These are phyloP conservation scores for Taphrina deformans DNA, from an alignment of 1,139 yeast genomes.

Conservation along the genomic window DNA sequence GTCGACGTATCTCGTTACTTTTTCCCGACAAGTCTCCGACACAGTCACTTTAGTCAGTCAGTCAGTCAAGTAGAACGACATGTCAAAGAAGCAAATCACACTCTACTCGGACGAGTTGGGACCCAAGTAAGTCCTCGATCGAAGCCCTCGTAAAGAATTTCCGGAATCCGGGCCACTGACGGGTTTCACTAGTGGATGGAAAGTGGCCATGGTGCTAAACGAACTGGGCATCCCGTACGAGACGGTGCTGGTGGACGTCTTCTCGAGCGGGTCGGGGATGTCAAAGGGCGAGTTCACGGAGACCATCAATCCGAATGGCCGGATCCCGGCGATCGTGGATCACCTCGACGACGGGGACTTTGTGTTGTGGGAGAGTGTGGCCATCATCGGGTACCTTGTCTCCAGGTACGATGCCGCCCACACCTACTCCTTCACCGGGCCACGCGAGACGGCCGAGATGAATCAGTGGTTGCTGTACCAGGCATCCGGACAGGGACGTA, in stretches of 20 bases:
- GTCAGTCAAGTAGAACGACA: too few relatives aligned
- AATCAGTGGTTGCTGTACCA: slow-evolving; percentile 1
- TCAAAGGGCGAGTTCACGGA: not conserved
- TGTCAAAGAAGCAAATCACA: slow-evolving; percentile 1
- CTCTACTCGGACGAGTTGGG: slow-evolving; percentile 13
- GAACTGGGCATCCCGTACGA: slow-evolving; percentile 8
- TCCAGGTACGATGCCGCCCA: slow-evolving; percentile 7
- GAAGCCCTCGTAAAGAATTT: too few relatives aligned
- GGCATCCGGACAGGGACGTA: slow-evolving; percentile 16
- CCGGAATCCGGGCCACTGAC: too few relatives aligned
- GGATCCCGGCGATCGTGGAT: slow-evolving; percentile 19
- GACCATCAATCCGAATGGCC: slow-evolving; percentile 22
- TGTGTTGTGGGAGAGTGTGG: slow-evolving; percentile 9
- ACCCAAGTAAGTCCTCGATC: slow-evolving; percentile 13
- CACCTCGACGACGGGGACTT: not conserved
- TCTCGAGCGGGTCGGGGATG: not conserved
- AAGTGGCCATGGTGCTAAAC: slow-evolving; percentile 12
- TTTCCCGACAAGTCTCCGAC: too few relatives aligned
- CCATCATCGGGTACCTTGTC: slow-evolving; percentile 11
- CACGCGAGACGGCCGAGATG: not conserved
- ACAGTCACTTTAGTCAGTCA: too few relatives aligned
- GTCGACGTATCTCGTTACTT: too few relatives aligned
- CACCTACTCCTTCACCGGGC: not conserved
- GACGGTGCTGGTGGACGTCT: slow-evolving; percentile 17
- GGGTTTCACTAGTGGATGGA: slow-evolving; percentile 6